phyloP scores from a whole-genome alignment of 306 rosid species.

The Quercus parvula region DNA sequence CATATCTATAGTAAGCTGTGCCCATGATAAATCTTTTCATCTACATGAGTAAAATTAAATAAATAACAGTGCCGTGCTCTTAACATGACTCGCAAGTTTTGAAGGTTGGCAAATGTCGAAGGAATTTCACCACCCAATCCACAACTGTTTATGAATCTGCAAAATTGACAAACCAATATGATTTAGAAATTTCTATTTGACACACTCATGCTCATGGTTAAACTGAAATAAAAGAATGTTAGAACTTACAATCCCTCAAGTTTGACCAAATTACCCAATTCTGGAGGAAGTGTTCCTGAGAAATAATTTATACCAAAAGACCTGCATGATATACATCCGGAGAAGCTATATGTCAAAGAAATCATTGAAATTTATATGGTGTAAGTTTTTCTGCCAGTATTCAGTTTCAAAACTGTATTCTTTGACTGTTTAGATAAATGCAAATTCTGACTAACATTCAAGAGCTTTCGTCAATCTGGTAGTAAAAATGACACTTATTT shows the following conservation, averaged over 20 bases:
- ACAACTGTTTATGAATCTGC: conserved; percentile 8
- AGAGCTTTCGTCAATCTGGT: no score
- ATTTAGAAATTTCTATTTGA: background rate
- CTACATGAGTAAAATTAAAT: no score
- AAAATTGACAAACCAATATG: background rate
- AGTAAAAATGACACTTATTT: no score
- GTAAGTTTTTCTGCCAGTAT: no score
- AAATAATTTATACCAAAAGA: conserved; percentile 19
- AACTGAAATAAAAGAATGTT: background rate
- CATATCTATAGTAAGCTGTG: background rate
- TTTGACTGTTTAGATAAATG: no score
- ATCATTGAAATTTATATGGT: background rate
- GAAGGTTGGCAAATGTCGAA: conserved; percentile 20
- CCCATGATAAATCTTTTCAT: no score
- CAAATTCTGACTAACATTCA: no score
- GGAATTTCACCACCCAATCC: conserved; percentile 31
- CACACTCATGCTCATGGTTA: background rate
- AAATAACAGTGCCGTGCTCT: no score
- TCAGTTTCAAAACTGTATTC: no score
- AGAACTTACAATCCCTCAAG: conserved; percentile 13
- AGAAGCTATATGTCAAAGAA: background rate
- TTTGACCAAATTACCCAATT: conserved; percentile 22
- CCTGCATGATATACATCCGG: conserved; percentile 5
- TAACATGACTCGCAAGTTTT: conserved; percentile 3
- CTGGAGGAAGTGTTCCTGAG: conserved; percentile 27